phyloP scores from a whole-genome alignment of 768 basidiomycete species.

The Crassisporium funariophilum region DNA sequence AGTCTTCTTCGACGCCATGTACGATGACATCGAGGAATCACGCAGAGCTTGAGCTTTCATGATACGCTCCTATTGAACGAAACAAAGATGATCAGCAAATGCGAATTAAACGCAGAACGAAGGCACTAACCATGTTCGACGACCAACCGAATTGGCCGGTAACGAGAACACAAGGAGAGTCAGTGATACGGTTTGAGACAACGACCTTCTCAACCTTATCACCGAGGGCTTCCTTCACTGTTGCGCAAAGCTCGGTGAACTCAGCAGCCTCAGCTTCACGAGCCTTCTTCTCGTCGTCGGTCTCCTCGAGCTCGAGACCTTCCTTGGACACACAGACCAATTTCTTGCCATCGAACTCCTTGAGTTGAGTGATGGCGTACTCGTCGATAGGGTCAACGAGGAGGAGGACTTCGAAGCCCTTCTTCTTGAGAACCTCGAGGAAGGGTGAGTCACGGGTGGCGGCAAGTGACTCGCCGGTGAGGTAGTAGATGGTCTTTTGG shows the following conservation, averaged over 20 bases:
- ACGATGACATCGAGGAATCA: constrained; percentile 96
- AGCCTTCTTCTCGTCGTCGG: constrained; percentile 92
- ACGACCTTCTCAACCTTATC: constrained; percentile 99
- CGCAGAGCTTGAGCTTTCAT: constrained; percentile 99
- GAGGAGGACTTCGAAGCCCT: constrained; percentile 96
- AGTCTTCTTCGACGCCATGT: constrained; percentile 99
- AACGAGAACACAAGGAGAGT: constrained; percentile 95
- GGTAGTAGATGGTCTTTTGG: constrained; percentile 99
- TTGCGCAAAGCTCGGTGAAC: constrained; percentile 86
- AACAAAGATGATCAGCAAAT: constrained; percentile 9
- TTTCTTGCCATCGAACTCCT: constrained; percentile 99
- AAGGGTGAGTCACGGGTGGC: constrained; percentile 93
- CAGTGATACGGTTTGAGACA: constrained; percentile 95
- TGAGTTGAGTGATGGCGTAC: constrained; percentile 97
- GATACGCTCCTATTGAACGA: constrained; percentile 73
- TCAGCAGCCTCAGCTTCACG: constrained; percentile 86
- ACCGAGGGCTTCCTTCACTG: constrained; percentile 97
- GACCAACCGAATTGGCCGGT: constrained; percentile 99
- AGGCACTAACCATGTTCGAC: constrained; percentile 84
- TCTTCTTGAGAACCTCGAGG: constrained; percentile 99
- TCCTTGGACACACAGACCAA: constrained; percentile 98
- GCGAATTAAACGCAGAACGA: neutral
- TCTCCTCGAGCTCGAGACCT: constrained; percentile 98
- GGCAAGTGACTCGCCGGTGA: constrained; percentile 95
- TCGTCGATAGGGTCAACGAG: constrained; percentile 99